Conservation (phyloP, 2,329 filamentous ascomycete genomes). For the Trichoderma endophyticum region DNA sequence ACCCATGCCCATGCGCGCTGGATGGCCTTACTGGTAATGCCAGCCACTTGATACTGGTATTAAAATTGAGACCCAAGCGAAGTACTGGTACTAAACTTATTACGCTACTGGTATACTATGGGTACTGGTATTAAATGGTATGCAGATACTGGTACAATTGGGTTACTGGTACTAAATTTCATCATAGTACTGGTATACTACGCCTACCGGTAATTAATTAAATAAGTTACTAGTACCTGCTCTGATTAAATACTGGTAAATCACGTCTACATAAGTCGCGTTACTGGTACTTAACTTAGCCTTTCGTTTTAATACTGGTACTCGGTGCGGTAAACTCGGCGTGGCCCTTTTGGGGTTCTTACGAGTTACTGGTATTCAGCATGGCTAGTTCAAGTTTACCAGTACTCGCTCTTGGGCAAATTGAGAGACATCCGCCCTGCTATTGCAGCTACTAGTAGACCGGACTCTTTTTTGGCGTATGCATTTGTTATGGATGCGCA, state of each 20-base stretch:
- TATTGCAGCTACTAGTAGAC: background rate
- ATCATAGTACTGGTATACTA: no score
- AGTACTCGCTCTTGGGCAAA: background rate
- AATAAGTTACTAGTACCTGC: no score
- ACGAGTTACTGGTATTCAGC: background rate
- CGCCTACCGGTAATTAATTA: no score
- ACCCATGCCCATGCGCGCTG: no score
- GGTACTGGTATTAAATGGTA: background rate
- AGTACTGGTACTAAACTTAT: no score
- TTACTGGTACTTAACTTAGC: background rate
- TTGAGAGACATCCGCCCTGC: background rate
- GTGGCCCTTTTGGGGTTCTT: background rate
- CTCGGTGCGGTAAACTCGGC: background rate
- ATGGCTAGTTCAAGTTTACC: background rate
- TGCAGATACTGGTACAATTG: background rate
- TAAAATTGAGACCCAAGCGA: no score
- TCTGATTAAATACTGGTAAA: background rate
- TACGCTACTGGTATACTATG: no score
- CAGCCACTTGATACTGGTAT: no score
- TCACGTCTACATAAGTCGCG: background rate
- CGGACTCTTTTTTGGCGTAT: background rate
- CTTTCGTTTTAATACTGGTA: background rate
- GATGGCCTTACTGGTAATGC: no score
- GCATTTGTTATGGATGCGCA: background rate
- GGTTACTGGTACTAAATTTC: no score